Base-by-base conservation (phyloP, 2,329 filamentous ascomycete genomes). In the Westerdykella aurantiaca region DNA sequence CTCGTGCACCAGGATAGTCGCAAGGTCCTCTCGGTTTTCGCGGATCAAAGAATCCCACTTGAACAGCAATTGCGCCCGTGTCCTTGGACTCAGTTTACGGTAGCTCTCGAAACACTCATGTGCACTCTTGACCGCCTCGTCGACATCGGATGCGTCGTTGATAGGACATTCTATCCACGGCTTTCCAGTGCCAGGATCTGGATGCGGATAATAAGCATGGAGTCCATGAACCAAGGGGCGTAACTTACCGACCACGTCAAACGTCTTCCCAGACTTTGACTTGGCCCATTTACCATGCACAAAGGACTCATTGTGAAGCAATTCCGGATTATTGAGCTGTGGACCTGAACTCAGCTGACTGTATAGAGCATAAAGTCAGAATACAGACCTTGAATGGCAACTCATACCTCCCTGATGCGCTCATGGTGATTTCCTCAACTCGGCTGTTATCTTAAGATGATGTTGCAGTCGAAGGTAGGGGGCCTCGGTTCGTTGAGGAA, bases 1-100 rank as follows among this genome's bases (percentile, higher is more conserved):
- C 60, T 78, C 78, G 50, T 82, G 78, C 0, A 79, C 81, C 3
- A 84, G 68, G 44, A 84, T 79, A 17, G 76, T 75, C 2, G 81
- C 80, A 29, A 85, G 65, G 52, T 85, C 82, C 39, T 82, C 77
- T 47, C 70, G 73, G 51, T 82, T 78, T 41, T 78, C 78, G 6
- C 76, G 73, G 51, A 85, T 83, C 43, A 86, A 70, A 3, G 73
- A 63, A 62, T 85, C 78, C 81, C 82, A 86, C 61, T 80, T 80
- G 43, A 82, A 64, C 9, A 86, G 68, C 63, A 78, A 76, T 53
- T 83, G 76, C 1, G 82, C 81, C 42, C 82, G 75, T 41, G 73
- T 72, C 13, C 79, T 72, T 0, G 83, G 81, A 50, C 77, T 83
- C 43, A 75, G 65, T 49, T 79, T 81, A 45, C 71, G 73, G 66